These are phyloP conservation scores for Xylaria sp. DNA, from an alignment of 495 filamentous ascomycete species.

Conservation along the genomic window DNA sequence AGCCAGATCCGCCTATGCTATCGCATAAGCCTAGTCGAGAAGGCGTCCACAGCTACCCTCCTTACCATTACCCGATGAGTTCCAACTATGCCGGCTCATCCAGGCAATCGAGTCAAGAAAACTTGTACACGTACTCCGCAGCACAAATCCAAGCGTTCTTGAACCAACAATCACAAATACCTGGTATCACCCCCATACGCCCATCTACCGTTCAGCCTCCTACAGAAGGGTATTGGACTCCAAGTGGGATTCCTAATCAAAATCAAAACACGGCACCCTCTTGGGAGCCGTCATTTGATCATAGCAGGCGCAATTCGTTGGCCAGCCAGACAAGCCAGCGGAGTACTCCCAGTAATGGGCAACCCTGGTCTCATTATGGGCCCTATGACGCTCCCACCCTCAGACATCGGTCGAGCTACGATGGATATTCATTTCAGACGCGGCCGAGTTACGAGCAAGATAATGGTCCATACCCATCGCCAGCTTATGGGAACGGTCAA, in stretches of 20 bases:
- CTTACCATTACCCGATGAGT: constrained; percentile 16
- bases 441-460: constrained; percentile 30
- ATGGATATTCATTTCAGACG: constrained; percentile 42
- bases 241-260: constrained; percentile 42
- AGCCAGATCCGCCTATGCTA: constrained; percentile 20
- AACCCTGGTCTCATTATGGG: constrained; percentile 35
- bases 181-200: constrained; percentile 38
- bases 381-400: constrained; percentile 36
- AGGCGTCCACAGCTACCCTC: constrained; percentile 39
- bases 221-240: constrained; percentile 24
- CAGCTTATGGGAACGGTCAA: constrained; percentile 45
- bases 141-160: constrained; percentile 28
- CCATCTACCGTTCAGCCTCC: constrained; percentile 34
- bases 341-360: constrained; percentile 32
- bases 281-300: constrained; percentile 37
- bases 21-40: constrained; percentile 46
- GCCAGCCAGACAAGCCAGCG: constrained; percentile 37
- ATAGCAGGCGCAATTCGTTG: constrained; percentile 40
- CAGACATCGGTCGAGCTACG: constrained; percentile 51
- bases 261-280: constrained; percentile 40
- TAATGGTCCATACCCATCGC: constrained; percentile 41
- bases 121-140: constrained; percentile 38
- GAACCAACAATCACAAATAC: constrained; percentile 29
- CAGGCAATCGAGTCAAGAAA: constrained; percentile 45
- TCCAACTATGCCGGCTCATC: constrained; percentile 29